These are phyloP conservation scores for Tephrocybe sp. DNA, from an alignment of 768 basidiomycete species.

Conservation along the genomic window DNA sequence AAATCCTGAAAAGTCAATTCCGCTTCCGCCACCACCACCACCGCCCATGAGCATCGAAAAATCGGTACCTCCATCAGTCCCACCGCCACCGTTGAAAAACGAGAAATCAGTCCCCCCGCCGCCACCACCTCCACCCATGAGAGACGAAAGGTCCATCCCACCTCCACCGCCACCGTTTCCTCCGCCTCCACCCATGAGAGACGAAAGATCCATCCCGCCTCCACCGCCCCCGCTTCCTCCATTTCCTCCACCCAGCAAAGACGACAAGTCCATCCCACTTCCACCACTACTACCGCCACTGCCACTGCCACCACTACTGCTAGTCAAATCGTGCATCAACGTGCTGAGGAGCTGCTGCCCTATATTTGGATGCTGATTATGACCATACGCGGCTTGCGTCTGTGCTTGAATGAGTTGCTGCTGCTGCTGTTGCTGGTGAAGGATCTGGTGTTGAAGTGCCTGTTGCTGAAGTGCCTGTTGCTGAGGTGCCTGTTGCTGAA, in stretches of 20 bases:
- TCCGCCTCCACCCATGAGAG: background rate
- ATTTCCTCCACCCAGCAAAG: background rate
- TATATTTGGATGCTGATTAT: no score
- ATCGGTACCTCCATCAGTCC: background rate
- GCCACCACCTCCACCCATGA: no score
- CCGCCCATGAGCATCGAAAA: background rate
- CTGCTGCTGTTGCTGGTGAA: no score
- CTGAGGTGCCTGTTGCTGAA: background rate
- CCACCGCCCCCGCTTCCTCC: background rate
- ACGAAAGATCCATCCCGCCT: background rate
- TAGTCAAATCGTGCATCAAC: background rate
- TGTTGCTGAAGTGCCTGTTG: background rate
- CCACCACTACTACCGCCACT: background rate
- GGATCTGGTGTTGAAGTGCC: no score
- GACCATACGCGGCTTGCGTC: no score
- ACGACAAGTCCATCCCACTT: background rate
- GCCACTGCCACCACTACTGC: no score
- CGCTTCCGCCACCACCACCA: no score
- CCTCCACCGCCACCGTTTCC: background rate
- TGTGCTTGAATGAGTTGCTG: no score
- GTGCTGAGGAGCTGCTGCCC: no score
- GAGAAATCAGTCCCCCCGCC: background rate
- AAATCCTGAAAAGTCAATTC: no score
- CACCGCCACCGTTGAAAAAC: background rate
- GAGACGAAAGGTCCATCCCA: background rate